Base-by-base conservation (phyloP, 495 filamentous ascomycete genomes). In the Cercophora newfieldiana region DNA sequence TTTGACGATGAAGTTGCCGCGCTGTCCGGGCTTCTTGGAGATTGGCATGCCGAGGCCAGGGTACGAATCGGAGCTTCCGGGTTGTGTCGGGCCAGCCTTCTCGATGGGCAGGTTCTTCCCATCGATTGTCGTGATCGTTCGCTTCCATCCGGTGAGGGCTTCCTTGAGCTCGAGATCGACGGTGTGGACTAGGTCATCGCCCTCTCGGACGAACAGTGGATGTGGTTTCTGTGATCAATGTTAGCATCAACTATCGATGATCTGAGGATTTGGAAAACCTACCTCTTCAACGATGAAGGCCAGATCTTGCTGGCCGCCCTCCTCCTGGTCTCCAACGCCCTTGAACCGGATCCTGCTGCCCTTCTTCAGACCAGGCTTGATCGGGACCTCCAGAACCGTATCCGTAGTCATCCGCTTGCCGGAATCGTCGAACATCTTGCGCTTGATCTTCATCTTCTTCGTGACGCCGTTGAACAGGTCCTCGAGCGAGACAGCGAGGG, bases 341-440 rank as follows among this genome's bases (percentile, higher is more conserved):
- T 91, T 90, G 73, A 96, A 99, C 80, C 97, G 96, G 70, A 99
- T 96, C 84, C 97, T 99, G 66, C 92, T 95, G 24, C 95, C 95
- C 64, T 93, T 91, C 77, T 97, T 96, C 76, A 97, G 84, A 53
- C 95, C 95, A 30, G 91, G 90, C 80, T 97, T 97, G 78, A 98
- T 96, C 60, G 90, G 89, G 64, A 97, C 94, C 74, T 97, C 93
- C 21, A 99, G 77, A 8, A 96, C 91, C 65, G 93, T 90, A 65
- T 99, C 96, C 64, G 94, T 90, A 3, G 89, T 90, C 29, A 82
- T 93, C 68, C 90, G 87, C 80, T 93, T 96, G 50, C 92, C 92
- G 26, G 84, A 91, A 5, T 85, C 80, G 77, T 99, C 95, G 70
- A 92, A 98, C 33, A 87, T 91, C 85, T 98, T 98, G 70, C 93